Evolutionary conservation across 345 rosid genomes (phyloP).

Genomic region (Psidium guajava): DNA sequence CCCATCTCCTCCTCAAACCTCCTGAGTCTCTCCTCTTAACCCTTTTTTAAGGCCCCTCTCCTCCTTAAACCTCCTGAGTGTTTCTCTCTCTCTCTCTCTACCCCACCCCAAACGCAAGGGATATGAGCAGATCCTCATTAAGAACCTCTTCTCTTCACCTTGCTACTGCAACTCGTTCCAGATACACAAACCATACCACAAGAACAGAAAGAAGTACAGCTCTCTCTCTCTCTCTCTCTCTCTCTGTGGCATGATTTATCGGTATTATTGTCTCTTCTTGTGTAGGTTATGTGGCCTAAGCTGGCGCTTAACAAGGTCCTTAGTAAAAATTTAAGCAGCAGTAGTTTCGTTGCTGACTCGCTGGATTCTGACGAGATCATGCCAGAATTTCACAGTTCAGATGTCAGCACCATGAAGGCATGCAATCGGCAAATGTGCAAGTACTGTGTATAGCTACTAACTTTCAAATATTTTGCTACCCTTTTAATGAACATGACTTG

Average conservation of each 20-base stretch:
- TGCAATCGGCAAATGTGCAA: not conserved
- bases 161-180: not conserved
- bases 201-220: not conserved
- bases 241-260: not conserved
- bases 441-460: not conserved
- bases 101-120: not conserved
- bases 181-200: not conserved
- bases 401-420: not conserved
- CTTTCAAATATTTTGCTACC: not conserved
- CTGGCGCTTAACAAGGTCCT: slow-evolving; percentile 12
- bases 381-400: not conserved
- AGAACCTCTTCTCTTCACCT: not conserved
- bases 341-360: slow-evolving; percentile 22
- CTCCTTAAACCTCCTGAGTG: not conserved
- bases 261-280: not conserved
- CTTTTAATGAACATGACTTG: not conserved
- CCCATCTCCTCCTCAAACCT: not conserved
- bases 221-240: not conserved
- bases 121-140: not conserved
- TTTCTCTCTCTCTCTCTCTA: not conserved
- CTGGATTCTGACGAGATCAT: not conserved
- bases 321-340: slow-evolving; percentile 13
- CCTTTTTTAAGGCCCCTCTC: no score
- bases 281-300: slow-evolving; percentile 18
- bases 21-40: not conserved